Evolutionary conservation across 2,329 filamentous ascomycete genomes (phyloP), one percentile per base, ranked within the genome.

Genomic region (Arthrobotrys pseudoclavata): DNA sequence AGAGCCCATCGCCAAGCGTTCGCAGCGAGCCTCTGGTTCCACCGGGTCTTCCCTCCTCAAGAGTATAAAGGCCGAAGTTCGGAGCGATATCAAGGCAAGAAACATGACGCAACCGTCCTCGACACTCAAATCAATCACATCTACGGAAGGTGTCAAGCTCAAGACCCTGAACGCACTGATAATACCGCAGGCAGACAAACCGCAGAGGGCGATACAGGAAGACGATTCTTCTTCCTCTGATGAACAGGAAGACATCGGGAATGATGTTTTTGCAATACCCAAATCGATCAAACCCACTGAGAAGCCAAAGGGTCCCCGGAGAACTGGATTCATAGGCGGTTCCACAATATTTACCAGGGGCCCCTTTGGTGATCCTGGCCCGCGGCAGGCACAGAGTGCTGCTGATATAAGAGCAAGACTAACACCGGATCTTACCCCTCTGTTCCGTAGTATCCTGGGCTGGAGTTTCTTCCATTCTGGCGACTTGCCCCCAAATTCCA

Each of bases 391-490:
- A 82, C 79, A 75, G 68, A 77, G 68, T 42, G 50, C 50, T 24
- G 97, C 97, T 84, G 96, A 99, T 84, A 95, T 97, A 89, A 91
- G 95, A 81, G 95, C 96, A 79, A 91, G 96, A 79, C 87, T 99
- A 76, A 92, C 94, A 34, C 96, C 96, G 6, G 93, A 96, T 80
- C 91, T 99, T 84, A 91, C 93, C 42, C 87, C 89, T 15, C 85
- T 99, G 31, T 96, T 98, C 83, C 91, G 92, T 81, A 91, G 91
- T 18, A 93, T 99, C 62, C 88, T 99, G 2, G 89, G 91, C 69
- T 99, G 96, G 96, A 92, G 99, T 80, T 97, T 96, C 80, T 99
- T 97, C 83, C 92, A 97, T 82, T 86, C 90, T 53, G 93, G 94
- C 29, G 93, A 94, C 81, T 92, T 94, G 75, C 96, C 96, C 4